Percentiles rank a stretch among this genome's conserved stretches.
These are phyloP conservation scores for Pseudogymnoascus sp. DNA, from an alignment of 2,329 filamentous ascomycete species.

Conservation along the genomic window DNA sequence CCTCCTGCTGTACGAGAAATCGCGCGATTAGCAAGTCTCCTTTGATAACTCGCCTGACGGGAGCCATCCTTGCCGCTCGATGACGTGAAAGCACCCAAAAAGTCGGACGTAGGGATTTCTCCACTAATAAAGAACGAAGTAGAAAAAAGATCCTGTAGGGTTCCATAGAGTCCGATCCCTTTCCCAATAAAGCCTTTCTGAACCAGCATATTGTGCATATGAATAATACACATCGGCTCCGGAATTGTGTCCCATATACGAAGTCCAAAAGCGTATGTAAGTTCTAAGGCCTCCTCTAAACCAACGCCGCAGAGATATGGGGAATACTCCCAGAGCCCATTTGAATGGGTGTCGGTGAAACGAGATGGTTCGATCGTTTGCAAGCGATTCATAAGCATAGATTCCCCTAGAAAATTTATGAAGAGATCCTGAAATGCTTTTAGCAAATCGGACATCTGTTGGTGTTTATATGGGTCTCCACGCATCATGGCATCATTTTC, in stretches of 20 bases:
- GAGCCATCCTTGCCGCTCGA: background rate
- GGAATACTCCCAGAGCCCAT: conserved; percentile 42
- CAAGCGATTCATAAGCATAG: conserved; percentile 31
- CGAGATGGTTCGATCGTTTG: conserved; percentile 34
- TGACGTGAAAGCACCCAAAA: conserved; percentile 20
- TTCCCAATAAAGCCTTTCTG: conserved; percentile 33
- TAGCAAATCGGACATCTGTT: conserved; percentile 17
- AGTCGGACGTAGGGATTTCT: conserved; percentile 27
- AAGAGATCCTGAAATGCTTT: conserved; percentile 27
- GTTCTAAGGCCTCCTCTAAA: conserved; percentile 37
- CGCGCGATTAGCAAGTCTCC: background rate
- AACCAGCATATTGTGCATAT: conserved; percentile 43
- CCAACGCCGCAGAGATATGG: conserved; percentile 42
- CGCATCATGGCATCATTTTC: conserved; percentile 24
- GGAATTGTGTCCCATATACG: conserved; percentile 34
- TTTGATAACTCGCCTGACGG: conserved; percentile 9
- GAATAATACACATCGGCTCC: conserved; percentile 35
- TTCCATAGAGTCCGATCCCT: conserved; percentile 29
- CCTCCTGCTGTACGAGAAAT: conserved; percentile 5
- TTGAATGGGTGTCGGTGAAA: conserved; percentile 34
- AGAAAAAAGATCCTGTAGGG: conserved; percentile 24
- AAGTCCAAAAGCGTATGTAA: conserved; percentile 31
- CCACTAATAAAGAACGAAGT: conserved; percentile 27
- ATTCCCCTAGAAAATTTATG: conserved; percentile 32
- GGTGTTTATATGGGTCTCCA: conserved; percentile 17